These are phyloP conservation scores for Arabis alpina DNA, from an alignment of 345 rosid genomes.

Conservation along the genomic window DNA sequence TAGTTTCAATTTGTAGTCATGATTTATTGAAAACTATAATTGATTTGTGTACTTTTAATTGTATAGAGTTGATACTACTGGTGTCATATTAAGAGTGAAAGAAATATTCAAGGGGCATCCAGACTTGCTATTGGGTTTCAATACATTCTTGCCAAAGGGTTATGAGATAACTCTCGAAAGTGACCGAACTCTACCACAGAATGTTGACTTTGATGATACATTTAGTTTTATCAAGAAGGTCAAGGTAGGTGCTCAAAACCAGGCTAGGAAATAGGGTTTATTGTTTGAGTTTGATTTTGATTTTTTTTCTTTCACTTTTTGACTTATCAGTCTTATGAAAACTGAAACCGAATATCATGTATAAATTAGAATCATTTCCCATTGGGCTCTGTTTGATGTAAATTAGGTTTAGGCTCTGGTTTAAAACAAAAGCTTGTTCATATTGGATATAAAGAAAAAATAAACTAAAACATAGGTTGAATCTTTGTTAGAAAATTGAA, in stretches of 20 bases:
- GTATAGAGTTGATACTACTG: slow-evolving; percentile 67
- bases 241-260: slow-evolving; percentile 49
- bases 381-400: too few species aligned
- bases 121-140: slow-evolving; percentile 80
- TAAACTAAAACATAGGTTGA: not conserved
- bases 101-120: slow-evolving; percentile 77
- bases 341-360: not conserved
- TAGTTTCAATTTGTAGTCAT: not conserved
- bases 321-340: not conserved
- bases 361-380: not conserved
- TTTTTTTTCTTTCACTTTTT: not conserved
- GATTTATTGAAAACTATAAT: not conserved
- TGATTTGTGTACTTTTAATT: slow-evolving; percentile 17
- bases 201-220: slow-evolving; percentile 74
- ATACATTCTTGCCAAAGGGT: slow-evolving; percentile 82
- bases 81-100: slow-evolving; percentile 79
- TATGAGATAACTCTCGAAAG: slow-evolving; percentile 65
- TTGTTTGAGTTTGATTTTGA: not conserved
- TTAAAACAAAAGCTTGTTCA: not conserved
- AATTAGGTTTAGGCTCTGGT: not conserved
- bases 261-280: not conserved
- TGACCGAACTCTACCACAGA: slow-evolving; percentile 58
- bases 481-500: not conserved
- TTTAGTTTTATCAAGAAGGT: slow-evolving; percentile 76
- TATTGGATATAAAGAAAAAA: too few species aligned